phyloP scores from a whole-genome alignment of 2,329 filamentous ascomycete species.

The Colletotrichum karsti region DNA sequence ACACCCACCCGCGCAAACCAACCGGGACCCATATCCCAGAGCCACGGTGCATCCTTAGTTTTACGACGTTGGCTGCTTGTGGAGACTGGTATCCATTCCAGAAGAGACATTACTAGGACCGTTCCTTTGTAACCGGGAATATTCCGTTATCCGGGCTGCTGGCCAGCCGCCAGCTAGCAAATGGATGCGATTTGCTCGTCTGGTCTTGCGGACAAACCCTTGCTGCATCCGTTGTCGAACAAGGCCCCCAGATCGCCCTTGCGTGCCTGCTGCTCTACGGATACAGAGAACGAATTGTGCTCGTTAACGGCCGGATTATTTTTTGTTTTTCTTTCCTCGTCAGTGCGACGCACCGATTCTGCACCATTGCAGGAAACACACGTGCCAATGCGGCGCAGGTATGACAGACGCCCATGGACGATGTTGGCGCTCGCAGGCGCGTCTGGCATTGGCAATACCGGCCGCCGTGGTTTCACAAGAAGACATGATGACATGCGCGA shows the following conservation, averaged over 20 bases:
- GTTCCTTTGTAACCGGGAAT: not conserved
- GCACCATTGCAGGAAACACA: not conserved
- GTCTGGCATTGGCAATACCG: not conserved
- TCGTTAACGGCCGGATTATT: not conserved
- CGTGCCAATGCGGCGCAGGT: conserved; percentile 2
- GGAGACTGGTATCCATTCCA: not conserved
- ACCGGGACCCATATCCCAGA: conserved; percentile 6
- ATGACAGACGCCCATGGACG: not conserved
- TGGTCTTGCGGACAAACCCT: conserved; percentile 3
- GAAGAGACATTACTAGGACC: not conserved
- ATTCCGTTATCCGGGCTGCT: conserved; percentile 22
- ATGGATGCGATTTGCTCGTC: conserved; percentile 26
- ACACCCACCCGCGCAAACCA: not conserved
- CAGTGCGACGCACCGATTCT: not conserved
- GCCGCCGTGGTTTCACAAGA: not conserved
- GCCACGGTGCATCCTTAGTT: not conserved
- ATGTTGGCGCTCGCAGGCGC: too few species aligned
- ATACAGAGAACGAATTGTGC: not conserved
- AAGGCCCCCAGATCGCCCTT: conserved; percentile 14
- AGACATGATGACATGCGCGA: not conserved
- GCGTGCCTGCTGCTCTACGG: not conserved
- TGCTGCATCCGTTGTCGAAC: conserved; percentile 10
- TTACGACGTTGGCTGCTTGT: not conserved
- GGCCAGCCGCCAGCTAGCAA: conserved; percentile 7
- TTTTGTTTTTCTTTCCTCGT: not conserved